These are phyloP conservation scores for Ophiosphaerella korrae DNA, from an alignment of 2,329 filamentous ascomycete genomes.

Conservation along the genomic window DNA sequence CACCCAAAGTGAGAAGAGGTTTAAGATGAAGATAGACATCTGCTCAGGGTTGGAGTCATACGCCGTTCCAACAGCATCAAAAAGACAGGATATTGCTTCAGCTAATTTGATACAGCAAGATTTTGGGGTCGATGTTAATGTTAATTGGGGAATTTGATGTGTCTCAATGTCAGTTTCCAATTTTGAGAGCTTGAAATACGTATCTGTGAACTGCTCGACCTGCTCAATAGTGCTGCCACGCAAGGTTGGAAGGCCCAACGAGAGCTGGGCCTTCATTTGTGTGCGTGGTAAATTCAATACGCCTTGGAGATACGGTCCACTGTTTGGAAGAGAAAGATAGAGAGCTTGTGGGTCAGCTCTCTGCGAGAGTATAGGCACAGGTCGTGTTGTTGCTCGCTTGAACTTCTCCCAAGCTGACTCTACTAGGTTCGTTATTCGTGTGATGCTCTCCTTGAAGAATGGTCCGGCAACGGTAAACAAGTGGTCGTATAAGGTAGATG, in stretches of 20 bases:
- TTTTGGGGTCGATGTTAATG: no score
- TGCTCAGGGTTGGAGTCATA: slow-evolving; percentile 57
- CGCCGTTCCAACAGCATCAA: slow-evolving; percentile 28
- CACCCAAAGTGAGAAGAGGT: slow-evolving; percentile 63
- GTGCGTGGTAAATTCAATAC: no score
- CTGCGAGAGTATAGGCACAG: slow-evolving; percentile 35
- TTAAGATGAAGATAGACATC: slow-evolving; percentile 60
- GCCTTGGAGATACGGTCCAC: no score
- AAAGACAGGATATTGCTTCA: no score
- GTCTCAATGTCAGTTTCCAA: slow-evolving; percentile 18
- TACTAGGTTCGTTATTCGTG: slow-evolving; percentile 16
- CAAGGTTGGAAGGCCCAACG: slow-evolving; percentile 9
- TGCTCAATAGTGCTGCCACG: slow-evolving; percentile 14
- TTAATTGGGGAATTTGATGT: not conserved
- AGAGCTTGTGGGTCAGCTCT: no score
- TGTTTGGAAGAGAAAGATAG: not conserved
- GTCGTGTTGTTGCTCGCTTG: slow-evolving; percentile 36
- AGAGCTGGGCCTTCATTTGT: not conserved
- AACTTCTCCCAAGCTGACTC: slow-evolving; percentile 26
- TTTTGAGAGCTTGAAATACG: slow-evolving; percentile 27
- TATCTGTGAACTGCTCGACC: slow-evolving; percentile 19
- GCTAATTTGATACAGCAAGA: no score
- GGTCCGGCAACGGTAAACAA: slow-evolving; percentile 2
- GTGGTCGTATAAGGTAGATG: not conserved
- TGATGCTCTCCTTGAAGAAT: slow-evolving; percentile 21